These are phyloP conservation scores for Leccinum ochraceum DNA, from an alignment of 768 basidiomycete species.

Conservation along the genomic window DNA sequence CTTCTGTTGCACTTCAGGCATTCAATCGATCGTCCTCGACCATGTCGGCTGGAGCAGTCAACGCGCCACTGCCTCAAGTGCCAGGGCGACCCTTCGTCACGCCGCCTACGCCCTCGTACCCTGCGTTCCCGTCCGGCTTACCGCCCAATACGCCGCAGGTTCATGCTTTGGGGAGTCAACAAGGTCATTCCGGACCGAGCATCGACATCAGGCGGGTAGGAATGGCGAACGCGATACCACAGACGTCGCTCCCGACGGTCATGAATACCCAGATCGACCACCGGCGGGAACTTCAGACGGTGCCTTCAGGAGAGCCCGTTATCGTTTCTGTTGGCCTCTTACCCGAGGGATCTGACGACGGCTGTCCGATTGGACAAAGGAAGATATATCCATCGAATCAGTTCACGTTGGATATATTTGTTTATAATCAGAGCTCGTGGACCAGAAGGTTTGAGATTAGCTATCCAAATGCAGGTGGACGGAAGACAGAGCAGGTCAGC, in stretches of 20 bases:
- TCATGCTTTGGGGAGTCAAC: constrained; percentile 52
- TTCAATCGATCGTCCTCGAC: constrained; percentile 30
- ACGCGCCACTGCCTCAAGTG: constrained; percentile 15
- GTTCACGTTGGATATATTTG: constrained; percentile 85
- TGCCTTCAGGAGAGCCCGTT: constrained; percentile 51
- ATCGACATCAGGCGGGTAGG: constrained; percentile 61
- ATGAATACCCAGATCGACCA: constrained; percentile 42
- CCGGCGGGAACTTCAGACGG: constrained; percentile 13
- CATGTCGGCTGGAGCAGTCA: constrained; percentile 19
- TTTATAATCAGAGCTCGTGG: constrained; percentile 80
- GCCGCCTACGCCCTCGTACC: constrained; percentile 72
- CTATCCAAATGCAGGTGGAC: constrained; percentile 56
- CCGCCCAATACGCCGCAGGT: constrained; percentile 54
- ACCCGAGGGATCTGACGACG: constrained; percentile 22
- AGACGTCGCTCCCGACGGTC: constrained; percentile 58
- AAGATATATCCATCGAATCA: constrained; percentile 72
- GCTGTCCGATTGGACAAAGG: constrained; percentile 27
- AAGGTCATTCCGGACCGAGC: constrained; percentile 52
- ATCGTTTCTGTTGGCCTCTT: constrained; percentile 68
- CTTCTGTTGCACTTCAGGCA: constrained; percentile 38
- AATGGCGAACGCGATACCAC: constrained; percentile 37
- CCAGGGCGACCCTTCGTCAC: constrained; percentile 21
- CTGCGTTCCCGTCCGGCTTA: constrained; percentile 55
- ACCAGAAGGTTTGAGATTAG: constrained; percentile 77
- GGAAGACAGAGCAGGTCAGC: constrained; percentile 38